These are phyloP conservation scores for Neophaeococcomyces mojaviensis DNA, from an alignment of 2,329 filamentous ascomycete genomes.

Conservation along the genomic window DNA sequence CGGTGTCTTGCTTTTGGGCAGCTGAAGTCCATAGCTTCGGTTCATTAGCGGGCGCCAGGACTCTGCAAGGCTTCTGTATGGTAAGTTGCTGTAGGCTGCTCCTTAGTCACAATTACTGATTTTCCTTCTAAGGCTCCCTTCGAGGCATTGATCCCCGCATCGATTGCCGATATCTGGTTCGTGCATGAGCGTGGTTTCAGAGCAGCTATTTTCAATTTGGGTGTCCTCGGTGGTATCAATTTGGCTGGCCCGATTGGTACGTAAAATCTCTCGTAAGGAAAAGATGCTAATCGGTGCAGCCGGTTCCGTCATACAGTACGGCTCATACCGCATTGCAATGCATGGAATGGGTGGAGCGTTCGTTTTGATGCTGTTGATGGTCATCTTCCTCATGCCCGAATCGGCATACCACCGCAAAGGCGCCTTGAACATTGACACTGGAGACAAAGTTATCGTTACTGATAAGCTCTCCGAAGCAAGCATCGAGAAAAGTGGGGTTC, in stretches of 20 bases:
- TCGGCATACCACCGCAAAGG: conserved; percentile 29
- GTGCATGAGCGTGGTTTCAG: conserved; percentile 49
- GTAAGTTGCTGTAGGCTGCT: conserved; percentile 9
- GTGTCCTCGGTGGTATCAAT: conserved; percentile 37
- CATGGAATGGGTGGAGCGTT: conserved; percentile 38
- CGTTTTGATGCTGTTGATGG: conserved; percentile 30
- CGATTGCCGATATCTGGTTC: conserved; percentile 60
- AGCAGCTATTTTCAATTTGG: conserved; percentile 36
- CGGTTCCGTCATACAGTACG: conserved; percentile 33
- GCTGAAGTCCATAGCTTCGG: conserved; percentile 10
- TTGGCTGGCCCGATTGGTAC: conserved; percentile 34
- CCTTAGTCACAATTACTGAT: conserved; percentile 22
- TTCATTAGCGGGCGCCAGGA: conserved; percentile 14
- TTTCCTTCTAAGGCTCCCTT: conserved; percentile 28
- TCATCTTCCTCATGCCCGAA: conserved; percentile 39
- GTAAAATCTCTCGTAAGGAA: conserved; percentile 9
- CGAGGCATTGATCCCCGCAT: conserved; percentile 31
- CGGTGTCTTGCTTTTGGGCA: conserved; percentile 13
- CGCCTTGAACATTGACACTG: conserved; percentile 32
- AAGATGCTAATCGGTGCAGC: conserved; percentile 21
- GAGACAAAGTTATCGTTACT: conserved; percentile 21
- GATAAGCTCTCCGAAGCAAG: conserved; percentile 23
- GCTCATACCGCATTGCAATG: conserved; percentile 28
- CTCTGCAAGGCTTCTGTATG: conserved; percentile 26
- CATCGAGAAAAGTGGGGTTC: conserved; percentile 13